A percentile compares a stretch with the other conserved stretches of the same genome.
phyloP scores from a whole-genome alignment of 331 rosid genomes.

The Rhamnella rubrinervis region DNA sequence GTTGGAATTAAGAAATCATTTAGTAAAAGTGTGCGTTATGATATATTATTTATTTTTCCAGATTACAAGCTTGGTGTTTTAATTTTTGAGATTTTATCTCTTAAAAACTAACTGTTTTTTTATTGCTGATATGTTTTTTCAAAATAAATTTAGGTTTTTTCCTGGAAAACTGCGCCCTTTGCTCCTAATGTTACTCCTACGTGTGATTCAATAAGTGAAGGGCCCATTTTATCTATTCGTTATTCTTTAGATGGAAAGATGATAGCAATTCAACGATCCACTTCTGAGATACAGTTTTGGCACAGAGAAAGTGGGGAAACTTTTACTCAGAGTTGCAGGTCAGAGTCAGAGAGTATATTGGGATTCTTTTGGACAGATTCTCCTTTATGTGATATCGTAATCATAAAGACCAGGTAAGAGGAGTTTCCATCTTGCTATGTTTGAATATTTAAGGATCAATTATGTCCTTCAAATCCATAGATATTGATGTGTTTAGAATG shows the following conservation, averaged over 20 bases:
- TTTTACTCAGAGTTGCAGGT: slow-evolving; percentile 70
- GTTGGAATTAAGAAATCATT: slow-evolving; percentile 12
- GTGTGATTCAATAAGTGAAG: slow-evolving; percentile 69
- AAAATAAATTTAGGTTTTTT: slow-evolving; percentile 59
- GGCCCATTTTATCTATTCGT: slow-evolving; percentile 78
- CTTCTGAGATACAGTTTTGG: slow-evolving; percentile 73
- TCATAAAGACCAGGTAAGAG: slow-evolving; percentile 85
- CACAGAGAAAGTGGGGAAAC: slow-evolving; percentile 75
- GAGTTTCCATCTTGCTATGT: not conserved
- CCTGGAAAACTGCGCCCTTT: slow-evolving; percentile 87
- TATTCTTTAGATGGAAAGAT: slow-evolving; percentile 82
- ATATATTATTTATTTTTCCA: not conserved
- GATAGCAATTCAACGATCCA: slow-evolving; percentile 80
- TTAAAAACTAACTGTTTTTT: slow-evolving; percentile 1
- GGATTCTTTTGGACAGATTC: slow-evolving; percentile 98
- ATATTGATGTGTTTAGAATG: not conserved
- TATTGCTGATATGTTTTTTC: not conserved
- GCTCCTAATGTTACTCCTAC: slow-evolving; percentile 60
- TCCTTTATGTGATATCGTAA: slow-evolving; percentile 71
- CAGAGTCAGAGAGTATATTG: slow-evolving; percentile 83
- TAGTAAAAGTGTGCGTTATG: slow-evolving; percentile 7
- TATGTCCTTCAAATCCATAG: not conserved
- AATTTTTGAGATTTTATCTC: not conserved
- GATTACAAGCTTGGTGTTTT: not conserved
- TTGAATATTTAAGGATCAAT: not conserved